A percentile compares a stretch with the other conserved stretches of the same genome.
Evolutionary conservation across 139 green algal species (phyloP).

Genomic region (Ostreobium quekettii): DNA sequence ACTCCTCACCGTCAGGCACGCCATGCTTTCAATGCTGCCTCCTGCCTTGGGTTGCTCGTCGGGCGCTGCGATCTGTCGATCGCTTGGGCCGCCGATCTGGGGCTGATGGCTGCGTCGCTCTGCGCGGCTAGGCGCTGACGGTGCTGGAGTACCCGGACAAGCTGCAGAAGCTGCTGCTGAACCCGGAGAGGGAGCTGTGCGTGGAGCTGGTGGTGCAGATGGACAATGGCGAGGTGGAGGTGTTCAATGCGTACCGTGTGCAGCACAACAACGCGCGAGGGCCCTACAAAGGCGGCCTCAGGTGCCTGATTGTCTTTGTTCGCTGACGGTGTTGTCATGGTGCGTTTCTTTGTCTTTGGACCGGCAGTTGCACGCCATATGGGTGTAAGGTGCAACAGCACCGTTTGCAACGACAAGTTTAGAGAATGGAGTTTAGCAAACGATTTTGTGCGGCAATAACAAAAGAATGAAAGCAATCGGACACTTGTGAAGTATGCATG

Average conservation of each 20-base stretch:
- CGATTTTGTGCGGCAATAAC: no score
- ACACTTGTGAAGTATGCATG: no score
- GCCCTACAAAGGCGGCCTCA: slow-evolving; percentile 75
- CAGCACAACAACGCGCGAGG: slow-evolving; percentile 86
- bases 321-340: no score
- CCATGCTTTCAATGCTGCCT: background rate
- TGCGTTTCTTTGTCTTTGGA: no score
- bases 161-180: slow-evolving; percentile 60
- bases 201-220: slow-evolving; percentile 50
- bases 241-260: slow-evolving; percentile 70
- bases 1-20: background rate
- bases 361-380: no score
- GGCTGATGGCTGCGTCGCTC: slow-evolving; percentile 12
- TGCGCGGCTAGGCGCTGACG: slow-evolving; percentile 47
- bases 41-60: no score
- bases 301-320: no score
- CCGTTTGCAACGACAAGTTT: no score
- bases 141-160: slow-evolving; percentile 63
- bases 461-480: no score
- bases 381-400: no score
- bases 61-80: no score
- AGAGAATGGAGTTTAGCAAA: no score
- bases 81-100: slow-evolving; percentile 27
- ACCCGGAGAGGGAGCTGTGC: slow-evolving; percentile 48
- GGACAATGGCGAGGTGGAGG: slow-evolving; percentile 39